Base-by-base conservation (phyloP, 108 stramenopile species). In the Nitzschia inconspicua region DNA sequence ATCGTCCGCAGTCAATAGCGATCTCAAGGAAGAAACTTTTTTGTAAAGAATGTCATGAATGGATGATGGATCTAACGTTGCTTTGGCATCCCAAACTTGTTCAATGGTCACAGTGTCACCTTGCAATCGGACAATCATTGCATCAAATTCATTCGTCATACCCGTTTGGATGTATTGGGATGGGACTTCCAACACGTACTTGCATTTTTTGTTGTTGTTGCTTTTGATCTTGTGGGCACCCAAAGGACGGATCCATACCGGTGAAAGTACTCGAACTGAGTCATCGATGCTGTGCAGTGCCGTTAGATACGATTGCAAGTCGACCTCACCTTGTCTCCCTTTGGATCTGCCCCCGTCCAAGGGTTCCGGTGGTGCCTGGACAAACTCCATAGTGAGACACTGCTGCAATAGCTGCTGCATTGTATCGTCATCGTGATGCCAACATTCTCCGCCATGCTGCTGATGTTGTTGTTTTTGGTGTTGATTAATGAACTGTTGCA, bases 41-140 rank as follows among this genome's bases (percentile, higher is more conserved):
- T 51, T 51, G 5, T 40, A 18, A 0, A 56, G 23, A 6, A 56
- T 31, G 14, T 56, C 47, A 20, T 49, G 13, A 8, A 48, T 30
- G 1, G 60, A 16, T 0, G 60, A 62, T 34, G 60, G 60, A 62
- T 47, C 31, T 7, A 37, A 25, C 3, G 44, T 62, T 32, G 60
- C 46, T 25, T 51, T 51, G 50, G 50, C 50, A 26, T 60, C 58
- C 50, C 50, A 51, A 0, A 51, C 50, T 13, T 51, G 30, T 13
- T 11, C 27, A 51, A 51, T 51, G 3, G 29, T 5, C 50, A 51
- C 13, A 0, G 22, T 8, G n/a, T 47, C 0, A 9, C 9, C 16
- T 0, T 9, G 0, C 47, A 26, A 14, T 14, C 18, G 20, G 2
- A 31, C 50, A 29, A 51, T n/a, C 50, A 51, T 51, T 18, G 50